Evolutionary conservation across 2,329 filamentous ascomycete genomes (phyloP), one percentile per base, ranked within the genome.

Genomic region (Fusarium chaquense): DNA sequence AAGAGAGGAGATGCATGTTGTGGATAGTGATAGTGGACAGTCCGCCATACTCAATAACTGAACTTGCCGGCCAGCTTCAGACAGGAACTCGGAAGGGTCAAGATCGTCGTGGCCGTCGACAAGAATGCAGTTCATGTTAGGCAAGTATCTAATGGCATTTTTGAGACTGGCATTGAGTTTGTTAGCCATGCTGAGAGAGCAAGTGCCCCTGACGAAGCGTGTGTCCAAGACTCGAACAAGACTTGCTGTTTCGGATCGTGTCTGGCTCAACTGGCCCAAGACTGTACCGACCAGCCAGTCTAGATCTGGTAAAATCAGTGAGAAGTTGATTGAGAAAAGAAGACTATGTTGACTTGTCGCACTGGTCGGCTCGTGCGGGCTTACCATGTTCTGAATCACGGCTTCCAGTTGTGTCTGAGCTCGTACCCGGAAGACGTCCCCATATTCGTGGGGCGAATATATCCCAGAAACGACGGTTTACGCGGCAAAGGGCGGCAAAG

Each of bases 381-480:
- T 80, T 62, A 85, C 84, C 84, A 74, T 84, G 77, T 67, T 80
- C 81, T 15, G 81, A 81, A 59, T 83, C 79, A 26, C 85, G 72
- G 8, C 82, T 81, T 11, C 82, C 76, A 2, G 66, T 73, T 63
- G 81, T 78, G 26, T 79, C 78, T 2, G 79, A 74, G 20, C 76
- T 28, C 18, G 35, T 52, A 35, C 13, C 71, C 20, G 87, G 73
- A 13, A 86, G 80, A 70, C 88, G 82, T 64, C 79, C 78, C 87
- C 86, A 89, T 20, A 89, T 76, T 6, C 79, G 81, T 22, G 85
- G 84, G 6, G 83, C 83, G 71, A 89, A 88, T 22, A 82, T 76
- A 43, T 69, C 58, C 77, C 84, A 82, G 69, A 86, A 87, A 12
- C 78, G 81, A 41, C 71, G 76, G 49, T 79, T 83, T 12, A 88